phyloP scores from a whole-genome alignment of 306 rosid genomes.

The Cotoneaster glaucophyllus region DNA sequence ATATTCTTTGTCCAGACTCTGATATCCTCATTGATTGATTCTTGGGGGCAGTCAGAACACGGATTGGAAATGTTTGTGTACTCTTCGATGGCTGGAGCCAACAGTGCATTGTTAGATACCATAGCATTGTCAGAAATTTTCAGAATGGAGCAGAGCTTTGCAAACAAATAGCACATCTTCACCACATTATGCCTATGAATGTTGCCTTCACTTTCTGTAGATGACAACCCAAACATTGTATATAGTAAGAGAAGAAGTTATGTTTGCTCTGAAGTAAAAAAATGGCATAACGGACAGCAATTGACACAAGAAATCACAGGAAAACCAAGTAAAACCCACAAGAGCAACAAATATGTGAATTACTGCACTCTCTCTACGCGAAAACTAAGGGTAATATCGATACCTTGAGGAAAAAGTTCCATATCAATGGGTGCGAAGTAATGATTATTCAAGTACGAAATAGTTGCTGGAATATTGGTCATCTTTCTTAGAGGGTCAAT shows the following conservation, averaged over 20 bases:
- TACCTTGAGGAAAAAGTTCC: constrained; percentile 58
- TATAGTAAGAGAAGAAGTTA: neutral
- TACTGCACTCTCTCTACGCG: constrained; percentile 3
- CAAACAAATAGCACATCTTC: constrained; percentile 55
- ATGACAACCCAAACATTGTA: constrained; percentile 28
- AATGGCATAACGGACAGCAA: neutral
- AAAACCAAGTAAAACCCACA: neutral
- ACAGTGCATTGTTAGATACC: constrained; percentile 20
- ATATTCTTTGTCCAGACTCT: constrained; percentile 45
- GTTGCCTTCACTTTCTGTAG: constrained; percentile 44
- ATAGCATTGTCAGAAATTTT: constrained; percentile 34
- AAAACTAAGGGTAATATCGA: constrained; percentile 12
- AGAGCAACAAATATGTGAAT: neutral
- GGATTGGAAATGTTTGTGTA: constrained; percentile 35
- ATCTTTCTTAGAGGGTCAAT: constrained; percentile 48
- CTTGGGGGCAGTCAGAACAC: constrained; percentile 16
- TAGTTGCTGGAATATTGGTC: constrained; percentile 49
- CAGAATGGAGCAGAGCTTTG: constrained; percentile 62
- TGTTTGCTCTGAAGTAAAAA: neutral
- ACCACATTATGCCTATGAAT: constrained; percentile 53
- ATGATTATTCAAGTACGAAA: constrained; percentile 59
- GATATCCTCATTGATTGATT: constrained; percentile 29
- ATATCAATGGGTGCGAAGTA: constrained; percentile 58
- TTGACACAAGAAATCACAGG: neutral
- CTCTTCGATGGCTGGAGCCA: constrained; percentile 35